phyloP scores from a whole-genome alignment of 2,329 filamentous ascomycete species.

The Xylariaceae sp. region DNA sequence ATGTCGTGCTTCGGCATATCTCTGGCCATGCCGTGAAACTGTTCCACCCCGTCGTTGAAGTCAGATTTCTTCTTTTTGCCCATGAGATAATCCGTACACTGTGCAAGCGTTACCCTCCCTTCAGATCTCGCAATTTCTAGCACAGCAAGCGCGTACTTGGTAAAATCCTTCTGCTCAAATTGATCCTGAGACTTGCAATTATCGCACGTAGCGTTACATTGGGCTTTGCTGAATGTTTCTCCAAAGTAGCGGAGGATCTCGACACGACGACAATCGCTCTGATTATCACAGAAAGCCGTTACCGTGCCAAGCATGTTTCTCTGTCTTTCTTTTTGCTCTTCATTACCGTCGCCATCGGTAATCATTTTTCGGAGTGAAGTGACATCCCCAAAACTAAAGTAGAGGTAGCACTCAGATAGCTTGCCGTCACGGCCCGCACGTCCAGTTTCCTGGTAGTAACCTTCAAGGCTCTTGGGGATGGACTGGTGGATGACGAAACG shows the following conservation, averaged over 20 bases:
- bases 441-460: slow-evolving; percentile 98
- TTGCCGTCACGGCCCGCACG: slow-evolving; percentile 91
- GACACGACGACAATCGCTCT: slow-evolving; percentile 82
- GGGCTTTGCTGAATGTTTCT: slow-evolving; percentile 74
- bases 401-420: slow-evolving; percentile 86
- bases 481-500: slow-evolving; percentile 95
- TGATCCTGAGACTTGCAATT: slow-evolving; percentile 79
- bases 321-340: slow-evolving; percentile 83
- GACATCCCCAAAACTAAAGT: slow-evolving; percentile 82
- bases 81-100: slow-evolving; percentile 84
- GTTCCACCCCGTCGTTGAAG: slow-evolving; percentile 54
- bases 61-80: slow-evolving; percentile 69
- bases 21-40: slow-evolving; percentile 71
- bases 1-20: slow-evolving; percentile 76
- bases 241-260: slow-evolving; percentile 95
- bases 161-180: slow-evolving; percentile 79
- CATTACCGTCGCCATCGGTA: slow-evolving; percentile 74
- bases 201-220: slow-evolving; percentile 82
- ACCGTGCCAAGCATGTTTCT: slow-evolving; percentile 85
- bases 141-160: slow-evolving; percentile 72
- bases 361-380: slow-evolving; percentile 80
- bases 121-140: slow-evolving; percentile 70
- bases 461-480: slow-evolving; percentile 92
- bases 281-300: slow-evolving; percentile 87
- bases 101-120: slow-evolving; percentile 71